Evolutionary conservation across 2,329 filamentous ascomycete species (phyloP).

Genomic region (Trichoderma semiorbis): DNA sequence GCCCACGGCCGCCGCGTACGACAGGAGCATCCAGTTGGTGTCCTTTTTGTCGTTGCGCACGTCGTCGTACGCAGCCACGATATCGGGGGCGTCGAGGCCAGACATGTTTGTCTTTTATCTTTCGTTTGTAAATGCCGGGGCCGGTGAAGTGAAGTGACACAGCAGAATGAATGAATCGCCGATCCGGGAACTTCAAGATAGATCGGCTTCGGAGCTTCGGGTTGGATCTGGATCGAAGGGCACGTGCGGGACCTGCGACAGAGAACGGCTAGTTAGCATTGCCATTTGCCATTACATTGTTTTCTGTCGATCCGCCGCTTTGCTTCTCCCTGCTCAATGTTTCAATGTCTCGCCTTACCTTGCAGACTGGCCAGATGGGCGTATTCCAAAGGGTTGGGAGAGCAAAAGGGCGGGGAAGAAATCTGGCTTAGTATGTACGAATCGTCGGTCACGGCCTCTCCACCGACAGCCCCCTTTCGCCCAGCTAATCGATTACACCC

Average conservation of each 20-base stretch:
- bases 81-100: constrained; percentile 55
- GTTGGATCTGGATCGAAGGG: background rate
- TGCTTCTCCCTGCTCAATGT: background rate
- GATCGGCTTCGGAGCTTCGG: background rate
- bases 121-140: background rate
- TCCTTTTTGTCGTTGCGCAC: constrained; percentile 64
- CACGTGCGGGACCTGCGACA: constrained; percentile 10
- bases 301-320: background rate
- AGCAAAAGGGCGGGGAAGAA: constrained; percentile 13
- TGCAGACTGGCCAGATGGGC: constrained; percentile 3
- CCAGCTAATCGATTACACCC: background rate
- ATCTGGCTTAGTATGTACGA: constrained; percentile 3
- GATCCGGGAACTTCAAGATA: background rate
- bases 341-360: background rate
- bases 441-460: constrained; percentile 11
- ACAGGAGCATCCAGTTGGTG: constrained; percentile 65
- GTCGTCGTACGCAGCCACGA: constrained; percentile 62
- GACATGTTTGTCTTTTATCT: constrained; percentile 45
- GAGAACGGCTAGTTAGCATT: background rate
- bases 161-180: background rate
- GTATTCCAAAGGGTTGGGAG: background rate
- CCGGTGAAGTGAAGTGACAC: background rate
- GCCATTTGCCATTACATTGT: background rate
- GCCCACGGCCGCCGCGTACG: constrained; percentile 53
- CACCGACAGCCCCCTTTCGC: constrained; percentile 11